These are phyloP conservation scores for Yamadazyma dendronema DNA, from an alignment of 1,139 yeast species.

Conservation along the genomic window DNA sequence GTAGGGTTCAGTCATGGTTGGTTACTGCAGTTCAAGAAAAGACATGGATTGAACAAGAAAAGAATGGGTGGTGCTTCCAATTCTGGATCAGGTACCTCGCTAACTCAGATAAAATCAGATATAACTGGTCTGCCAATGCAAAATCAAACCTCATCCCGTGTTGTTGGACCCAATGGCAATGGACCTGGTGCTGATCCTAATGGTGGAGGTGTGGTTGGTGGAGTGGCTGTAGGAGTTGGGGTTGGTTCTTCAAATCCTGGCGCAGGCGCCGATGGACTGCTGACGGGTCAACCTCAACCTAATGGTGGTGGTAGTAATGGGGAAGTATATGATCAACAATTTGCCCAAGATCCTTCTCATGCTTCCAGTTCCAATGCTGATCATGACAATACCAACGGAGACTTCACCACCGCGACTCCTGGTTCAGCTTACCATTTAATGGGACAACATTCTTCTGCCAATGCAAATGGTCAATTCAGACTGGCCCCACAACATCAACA, in stretches of 20 bases:
- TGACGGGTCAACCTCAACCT: not conserved
- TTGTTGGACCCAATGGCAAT: constrained; percentile 2
- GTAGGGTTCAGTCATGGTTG: constrained; percentile 60
- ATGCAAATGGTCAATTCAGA: constrained; percentile 5
- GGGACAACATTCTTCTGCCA: constrained; percentile 19
- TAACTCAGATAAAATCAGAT: constrained; percentile 1
- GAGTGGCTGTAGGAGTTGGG: not conserved
- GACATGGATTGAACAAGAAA: constrained; percentile 51
- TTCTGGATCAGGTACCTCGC: not conserved
- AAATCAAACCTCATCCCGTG: not conserved
- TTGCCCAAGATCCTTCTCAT: constrained; percentile 12
- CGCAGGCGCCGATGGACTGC: constrained; percentile 2
- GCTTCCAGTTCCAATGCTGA: constrained; percentile 5
- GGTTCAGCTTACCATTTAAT: constrained; percentile 23
- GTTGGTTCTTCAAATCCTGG: constrained; percentile 1
- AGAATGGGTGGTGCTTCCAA: constrained; percentile 25
- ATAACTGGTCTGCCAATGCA: constrained; percentile 2
- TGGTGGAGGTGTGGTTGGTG: too few species aligned
- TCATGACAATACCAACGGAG: constrained; percentile 9
- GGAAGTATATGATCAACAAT: constrained; percentile 16
- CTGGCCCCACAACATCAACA: constrained; percentile 4
- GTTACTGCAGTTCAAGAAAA: constrained; percentile 57
- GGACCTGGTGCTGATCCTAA: constrained; percentile 7
- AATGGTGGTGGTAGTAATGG: constrained; percentile 5
- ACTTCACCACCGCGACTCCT: constrained; percentile 11